Conservation (phyloP, 2,329 filamentous ascomycete genomes). For the Zymoseptoria ardabiliae region DNA sequence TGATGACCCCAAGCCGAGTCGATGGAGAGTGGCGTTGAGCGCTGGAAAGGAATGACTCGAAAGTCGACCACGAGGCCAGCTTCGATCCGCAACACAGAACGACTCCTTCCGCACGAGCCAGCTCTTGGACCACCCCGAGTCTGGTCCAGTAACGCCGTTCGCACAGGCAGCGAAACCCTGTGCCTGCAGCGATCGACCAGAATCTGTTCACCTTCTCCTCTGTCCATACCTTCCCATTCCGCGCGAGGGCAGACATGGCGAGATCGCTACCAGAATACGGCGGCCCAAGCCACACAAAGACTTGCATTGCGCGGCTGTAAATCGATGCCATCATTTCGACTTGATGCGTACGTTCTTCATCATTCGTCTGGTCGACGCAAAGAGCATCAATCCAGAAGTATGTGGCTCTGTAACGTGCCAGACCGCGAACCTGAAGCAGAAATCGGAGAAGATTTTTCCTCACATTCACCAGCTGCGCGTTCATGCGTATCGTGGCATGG, state of each 20-base stretch:
- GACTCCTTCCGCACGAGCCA: conserved; percentile 1
- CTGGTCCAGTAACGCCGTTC: conserved; percentile 7
- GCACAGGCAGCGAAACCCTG: background rate
- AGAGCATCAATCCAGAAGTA: conserved; percentile 18
- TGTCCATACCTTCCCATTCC: background rate
- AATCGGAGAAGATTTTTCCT: conserved; percentile 11
- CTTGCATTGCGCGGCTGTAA: conserved; percentile 23
- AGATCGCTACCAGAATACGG: conserved; percentile 15
- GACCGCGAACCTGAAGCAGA: background rate
- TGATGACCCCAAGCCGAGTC: background rate
- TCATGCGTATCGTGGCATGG: background rate
- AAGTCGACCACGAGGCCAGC: background rate
- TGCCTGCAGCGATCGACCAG: conserved; percentile 1
- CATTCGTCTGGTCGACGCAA: conserved; percentile 30
- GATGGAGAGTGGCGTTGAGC: background rate
- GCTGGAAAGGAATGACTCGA: background rate
- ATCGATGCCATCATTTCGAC: conserved; percentile 32
- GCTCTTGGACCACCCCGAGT: conserved; percentile 7
- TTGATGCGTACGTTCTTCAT: conserved; percentile 26
- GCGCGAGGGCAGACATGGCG: too few relatives aligned
- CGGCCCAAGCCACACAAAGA: conserved; percentile 26
- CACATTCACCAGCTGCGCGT: background rate
- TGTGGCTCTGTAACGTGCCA: too few relatives aligned
- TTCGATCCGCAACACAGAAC: conserved; percentile 2
- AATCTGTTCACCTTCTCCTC: background rate